A percentile compares a stretch with the other conserved stretches of the same genome.
Conservation (phyloP, 75 land plant species). For the Chamaecyparis obtusa region DNA sequence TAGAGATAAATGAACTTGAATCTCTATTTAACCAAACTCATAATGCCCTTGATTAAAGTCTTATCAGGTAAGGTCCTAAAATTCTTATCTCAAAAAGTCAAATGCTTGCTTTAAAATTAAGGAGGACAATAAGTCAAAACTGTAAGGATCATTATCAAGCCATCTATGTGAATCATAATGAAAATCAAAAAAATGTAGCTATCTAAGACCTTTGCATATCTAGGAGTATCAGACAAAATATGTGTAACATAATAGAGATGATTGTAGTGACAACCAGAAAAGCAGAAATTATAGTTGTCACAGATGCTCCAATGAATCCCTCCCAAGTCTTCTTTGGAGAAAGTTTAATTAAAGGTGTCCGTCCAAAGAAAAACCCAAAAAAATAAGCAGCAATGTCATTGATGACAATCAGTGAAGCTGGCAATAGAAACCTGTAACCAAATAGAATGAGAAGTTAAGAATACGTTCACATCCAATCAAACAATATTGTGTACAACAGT, state of each 20-base stretch:
- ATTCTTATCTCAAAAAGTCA: background rate
- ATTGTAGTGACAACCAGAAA: constrained; percentile 54
- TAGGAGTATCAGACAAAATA: background rate
- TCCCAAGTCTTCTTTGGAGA: constrained; percentile 99
- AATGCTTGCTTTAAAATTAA: background rate
- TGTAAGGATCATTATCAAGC: background rate
- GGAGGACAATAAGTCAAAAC: background rate
- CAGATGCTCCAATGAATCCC: constrained; percentile 97
- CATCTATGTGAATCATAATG: background rate
- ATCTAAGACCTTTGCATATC: background rate
- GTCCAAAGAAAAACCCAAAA: constrained; percentile 91
- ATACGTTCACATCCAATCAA: background rate
- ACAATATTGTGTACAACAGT: background rate
- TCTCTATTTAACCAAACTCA: background rate
- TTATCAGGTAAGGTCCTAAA: background rate
- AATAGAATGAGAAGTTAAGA: constrained; percentile 5
- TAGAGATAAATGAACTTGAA: background rate
- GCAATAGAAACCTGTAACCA: constrained; percentile 84
- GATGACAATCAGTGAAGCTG: constrained; percentile 87
- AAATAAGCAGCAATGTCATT: constrained; percentile 94
- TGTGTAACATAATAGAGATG: background rate
- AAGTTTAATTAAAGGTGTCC: constrained; percentile 84
- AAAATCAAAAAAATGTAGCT: background rate
- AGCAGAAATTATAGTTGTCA: constrained; percentile 79
- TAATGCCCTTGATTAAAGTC: background rate